Base-by-base conservation (phyloP, 176 grass and related monocot genomes). In the Otatea glauca region DNA sequence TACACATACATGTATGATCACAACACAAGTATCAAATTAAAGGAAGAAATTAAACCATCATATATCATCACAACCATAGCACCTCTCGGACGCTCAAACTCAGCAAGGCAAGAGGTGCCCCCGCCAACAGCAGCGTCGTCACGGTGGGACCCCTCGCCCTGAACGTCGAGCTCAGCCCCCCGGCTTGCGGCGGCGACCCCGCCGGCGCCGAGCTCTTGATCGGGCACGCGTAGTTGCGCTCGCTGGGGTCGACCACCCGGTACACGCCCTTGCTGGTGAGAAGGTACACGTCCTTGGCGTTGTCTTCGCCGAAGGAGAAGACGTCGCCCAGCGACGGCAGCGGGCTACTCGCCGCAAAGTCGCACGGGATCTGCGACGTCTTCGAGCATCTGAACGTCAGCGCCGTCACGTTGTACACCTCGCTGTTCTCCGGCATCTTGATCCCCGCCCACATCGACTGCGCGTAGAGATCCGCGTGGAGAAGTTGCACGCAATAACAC, bases 261-360 rank as follows among this genome's bases (percentile, higher is more conserved):
- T 95, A 98, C 24, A 98, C 93, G 58, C 93, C 96, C 82, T 94
- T 95, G 74, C 85, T 94, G n/a, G 89, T 92, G 18, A 98, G 83
- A 62, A 95, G 75, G 71, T 89, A 92, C 4, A 90, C 14, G 62
- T 98, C 96, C n/a, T 56, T 89, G 62, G 53, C 83, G 60, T 98
- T 98, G 74, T 98, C 96, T 59, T 92, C 83, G n/a, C 87, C 96
- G 11, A 98, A 95, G 56, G 93, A 92, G 80, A 90, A 90, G 65
- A 95, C 90, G 77, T 93, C 93, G 2, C 93, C 96, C 9, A 95
- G 51, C 20, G 91, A 93, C 48, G 96, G 96, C n/a, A 95, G 60
- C 7, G 88, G 24, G 81, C 91, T 98, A 8, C 86, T 88, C 3
- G 85, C 88, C 0, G 89, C 81, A 59, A 77, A 29, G 43, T 98